Evolutionary conservation across 768 basidiomycete genomes (phyloP), one percentile per base, ranked within the genome.

Genomic region (Russula earlei): DNA sequence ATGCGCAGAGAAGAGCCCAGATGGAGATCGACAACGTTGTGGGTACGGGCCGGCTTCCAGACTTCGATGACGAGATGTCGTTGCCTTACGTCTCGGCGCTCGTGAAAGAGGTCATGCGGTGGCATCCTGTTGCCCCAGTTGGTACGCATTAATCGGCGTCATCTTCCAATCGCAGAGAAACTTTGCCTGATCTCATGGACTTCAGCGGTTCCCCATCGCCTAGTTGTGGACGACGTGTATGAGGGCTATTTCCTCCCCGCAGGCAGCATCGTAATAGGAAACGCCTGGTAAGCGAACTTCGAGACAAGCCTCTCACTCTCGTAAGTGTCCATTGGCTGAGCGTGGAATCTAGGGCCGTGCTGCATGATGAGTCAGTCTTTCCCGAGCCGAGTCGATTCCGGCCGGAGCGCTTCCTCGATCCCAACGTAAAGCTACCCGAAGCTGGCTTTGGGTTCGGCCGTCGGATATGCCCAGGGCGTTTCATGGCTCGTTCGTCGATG

Each of bases 221-320:
- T 64, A 5, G 25, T 42, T 4, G 45, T 19, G 15, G 59, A 64
- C 22, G 67, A 70, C 47, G 38, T 62, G 12, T 65, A 66, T 53
- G 60, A 64, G 5, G 65, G 66, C 14, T 63, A 64, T 45, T 56
- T 64, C 47, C 65, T 70, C 27, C 70, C 70, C 5, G 65, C 65
- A 19, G 70, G 70, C 37, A 62, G 65, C n/a, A 55, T 63, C 12
- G 58, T 66, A 9, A 37, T 66, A n/a, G 63, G 63, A 15, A 64
- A 64, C 14, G 24, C 54, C 24, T 64, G 59, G 63, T 64, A 33
- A 49, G 47, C 27, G 14, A 7, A 37, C 27, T 25, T 4, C 11
- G 25, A 8, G 29, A 12, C 12, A 17, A 20, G n/a, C n/a, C n/a
- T n/a, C n/a, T n/a, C n/a, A n/a, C n/a, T 17, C 14, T 24, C 1